Conservation (phyloP, 2,329 filamentous ascomycete species). For the Epichloe sp. region DNA sequence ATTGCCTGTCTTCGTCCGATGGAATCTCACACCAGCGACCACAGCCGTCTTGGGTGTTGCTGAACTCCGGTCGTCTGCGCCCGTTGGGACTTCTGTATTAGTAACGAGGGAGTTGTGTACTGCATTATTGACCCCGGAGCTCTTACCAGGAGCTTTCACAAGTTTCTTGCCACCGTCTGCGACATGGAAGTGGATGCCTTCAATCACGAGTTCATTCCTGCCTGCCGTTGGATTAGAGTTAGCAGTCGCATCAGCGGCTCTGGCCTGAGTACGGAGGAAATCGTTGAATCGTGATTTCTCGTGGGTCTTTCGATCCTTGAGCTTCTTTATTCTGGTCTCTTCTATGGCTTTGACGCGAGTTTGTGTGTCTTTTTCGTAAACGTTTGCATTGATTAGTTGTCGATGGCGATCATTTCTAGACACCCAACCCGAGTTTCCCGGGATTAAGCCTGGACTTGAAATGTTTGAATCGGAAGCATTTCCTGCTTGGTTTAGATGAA, state of each 20-base stretch:
- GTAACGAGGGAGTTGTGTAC: not conserved
- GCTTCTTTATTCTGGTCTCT: constrained; percentile 47
- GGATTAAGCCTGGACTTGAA: constrained; percentile 21
- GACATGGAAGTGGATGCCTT: constrained; percentile 63
- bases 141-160: constrained; percentile 54
- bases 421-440: constrained; percentile 39
- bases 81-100: not conserved
- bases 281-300: constrained; percentile 45
- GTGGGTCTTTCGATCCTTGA: constrained; percentile 36
- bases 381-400: constrained; percentile 68
- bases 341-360: constrained; percentile 59
- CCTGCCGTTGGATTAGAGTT: constrained; percentile 16
- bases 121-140: not conserved
- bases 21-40: constrained; percentile 68
- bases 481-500: constrained; percentile 45
- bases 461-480: constrained; percentile 24
- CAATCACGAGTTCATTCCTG: constrained; percentile 51
- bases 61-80: constrained; percentile 35
- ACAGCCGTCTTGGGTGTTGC: constrained; percentile 59
- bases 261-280: constrained; percentile 19
- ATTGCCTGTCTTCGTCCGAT: constrained; percentile 79
- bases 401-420: constrained; percentile 63
- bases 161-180: constrained; percentile 72
- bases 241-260: constrained; percentile 9
- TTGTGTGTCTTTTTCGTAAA: constrained; percentile 63